Percentiles rank a stretch among this genome's conserved stretches.
Evolutionary conservation across 2,329 filamentous ascomycete genomes (phyloP).

Genomic region (Fusarium annulatum): DNA sequence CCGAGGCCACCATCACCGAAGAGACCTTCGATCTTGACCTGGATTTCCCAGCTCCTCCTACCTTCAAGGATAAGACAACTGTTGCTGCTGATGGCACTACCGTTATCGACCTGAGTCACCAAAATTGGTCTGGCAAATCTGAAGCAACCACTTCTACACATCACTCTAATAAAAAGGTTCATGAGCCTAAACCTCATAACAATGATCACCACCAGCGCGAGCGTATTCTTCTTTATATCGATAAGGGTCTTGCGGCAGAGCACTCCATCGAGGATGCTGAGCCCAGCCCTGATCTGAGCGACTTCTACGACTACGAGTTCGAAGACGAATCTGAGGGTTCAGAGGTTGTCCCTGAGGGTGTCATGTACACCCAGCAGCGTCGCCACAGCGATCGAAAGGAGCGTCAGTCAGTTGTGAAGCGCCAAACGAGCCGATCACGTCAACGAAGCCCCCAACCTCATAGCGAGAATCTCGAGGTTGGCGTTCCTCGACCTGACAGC

Average conservation of each 20-base stretch:
- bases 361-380: conserved; percentile 30
- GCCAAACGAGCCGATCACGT: conserved; percentile 18
- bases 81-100: conserved; percentile 41
- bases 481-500: conserved; percentile 56
- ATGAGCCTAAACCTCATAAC: conserved; percentile 14
- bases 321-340: conserved; percentile 42
- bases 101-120: conserved; percentile 38
- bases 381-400: conserved; percentile 16
- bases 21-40: conserved; percentile 49
- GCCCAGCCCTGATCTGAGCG: conserved; percentile 53
- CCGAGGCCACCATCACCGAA: conserved; percentile 48
- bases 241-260: conserved; percentile 41
- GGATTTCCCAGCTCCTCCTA: conserved; percentile 51
- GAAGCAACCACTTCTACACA: neutral
- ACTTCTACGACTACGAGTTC: conserved; percentile 54
- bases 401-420: conserved; percentile 21
- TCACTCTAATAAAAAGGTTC: conserved; percentile 23
- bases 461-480: conserved; percentile 32
- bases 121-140: neutral
- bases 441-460: conserved; percentile 6
- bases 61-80: conserved; percentile 41
- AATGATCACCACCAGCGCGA: conserved; percentile 37
- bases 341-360: conserved; percentile 32
- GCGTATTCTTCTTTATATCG: conserved; percentile 46
- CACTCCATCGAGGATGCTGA: conserved; percentile 44